Evolutionary conservation across 2,329 filamentous ascomycete species (phyloP).

Genomic region (Diaporthe ampelina): DNA sequence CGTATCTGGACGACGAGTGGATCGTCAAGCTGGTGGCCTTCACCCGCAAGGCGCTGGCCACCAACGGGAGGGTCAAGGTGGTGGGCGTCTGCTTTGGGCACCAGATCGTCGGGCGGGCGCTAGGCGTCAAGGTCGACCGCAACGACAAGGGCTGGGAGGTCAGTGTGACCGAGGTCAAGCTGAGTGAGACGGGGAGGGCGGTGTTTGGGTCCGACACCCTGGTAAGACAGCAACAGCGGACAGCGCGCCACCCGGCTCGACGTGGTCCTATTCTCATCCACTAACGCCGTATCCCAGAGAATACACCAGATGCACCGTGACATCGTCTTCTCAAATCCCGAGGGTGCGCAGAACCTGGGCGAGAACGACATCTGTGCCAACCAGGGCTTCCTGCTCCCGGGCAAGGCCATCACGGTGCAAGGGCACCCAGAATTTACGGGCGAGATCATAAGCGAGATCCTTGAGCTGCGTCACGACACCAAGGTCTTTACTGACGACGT

Average conservation of each 20-base stretch:
- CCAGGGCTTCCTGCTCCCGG: constrained; percentile 83
- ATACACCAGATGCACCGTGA: constrained; percentile 93
- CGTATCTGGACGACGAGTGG: constrained; percentile 82
- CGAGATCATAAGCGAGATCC: constrained; percentile 78
- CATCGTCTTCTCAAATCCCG: constrained; percentile 75
- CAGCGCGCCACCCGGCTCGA: background rate
- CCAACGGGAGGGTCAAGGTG: constrained; percentile 75
- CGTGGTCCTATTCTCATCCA: background rate
- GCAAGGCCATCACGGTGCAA: constrained; percentile 81
- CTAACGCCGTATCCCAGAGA: background rate
- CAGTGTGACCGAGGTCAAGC: constrained; percentile 77
- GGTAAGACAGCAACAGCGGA: constrained; percentile 51
- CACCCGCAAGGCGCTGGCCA: constrained; percentile 64
- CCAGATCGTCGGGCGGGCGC: constrained; percentile 83
- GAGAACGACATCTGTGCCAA: constrained; percentile 76
- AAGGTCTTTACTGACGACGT: constrained; percentile 80
- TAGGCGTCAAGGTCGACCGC: constrained; percentile 76
- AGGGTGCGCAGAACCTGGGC: constrained; percentile 73
- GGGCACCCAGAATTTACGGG: constrained; percentile 88
- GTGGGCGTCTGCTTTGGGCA: constrained; percentile 91
- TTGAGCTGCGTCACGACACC: constrained; percentile 72
- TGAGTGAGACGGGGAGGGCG: constrained; percentile 78
- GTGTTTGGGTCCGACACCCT: constrained; percentile 77
- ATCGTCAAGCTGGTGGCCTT: constrained; percentile 81
- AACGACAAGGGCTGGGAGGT: constrained; percentile 84